Percentiles rank a stretch among this genome's conserved stretches.
Evolutionary conservation across 148 eudicot genomes (phyloP).

Genomic region (Vaccinium darrowii): DNA sequence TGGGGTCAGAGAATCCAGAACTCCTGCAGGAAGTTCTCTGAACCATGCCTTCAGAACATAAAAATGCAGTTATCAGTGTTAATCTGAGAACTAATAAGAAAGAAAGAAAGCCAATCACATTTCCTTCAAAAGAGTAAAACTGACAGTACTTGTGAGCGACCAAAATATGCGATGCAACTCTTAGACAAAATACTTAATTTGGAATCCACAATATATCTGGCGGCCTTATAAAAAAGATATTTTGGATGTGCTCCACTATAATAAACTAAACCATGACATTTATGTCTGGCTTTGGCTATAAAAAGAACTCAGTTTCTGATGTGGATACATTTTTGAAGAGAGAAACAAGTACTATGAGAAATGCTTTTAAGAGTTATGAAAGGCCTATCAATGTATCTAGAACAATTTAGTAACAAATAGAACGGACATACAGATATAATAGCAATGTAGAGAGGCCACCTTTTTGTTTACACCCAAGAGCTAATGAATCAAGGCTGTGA

Average conservation of each 20-base stretch:
- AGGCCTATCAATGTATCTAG: not conserved
- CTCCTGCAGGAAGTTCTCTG: conserved; percentile 87
- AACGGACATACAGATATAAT: not conserved
- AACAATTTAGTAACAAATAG: not conserved
- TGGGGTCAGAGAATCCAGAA: conserved; percentile 71
- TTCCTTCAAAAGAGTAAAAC: not conserved
- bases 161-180: not conserved
- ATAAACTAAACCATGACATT: not conserved
- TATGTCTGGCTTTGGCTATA: not conserved
- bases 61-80: not conserved
- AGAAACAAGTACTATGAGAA: not conserved
- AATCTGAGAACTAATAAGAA: not conserved
- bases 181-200: not conserved
- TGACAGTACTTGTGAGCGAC: not conserved
- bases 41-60: conserved; percentile 75
- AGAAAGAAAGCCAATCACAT: not conserved
- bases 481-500: not conserved
- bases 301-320: not conserved
- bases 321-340: not conserved
- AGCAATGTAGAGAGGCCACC: not conserved
- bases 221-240: not conserved
- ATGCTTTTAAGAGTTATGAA: not conserved
- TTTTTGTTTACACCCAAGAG: not conserved
- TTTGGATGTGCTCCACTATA: not conserved
- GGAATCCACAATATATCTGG: not conserved